Base-by-base conservation (phyloP, 31 red algal genomes). In the Porphyra umbilicalis region DNA sequence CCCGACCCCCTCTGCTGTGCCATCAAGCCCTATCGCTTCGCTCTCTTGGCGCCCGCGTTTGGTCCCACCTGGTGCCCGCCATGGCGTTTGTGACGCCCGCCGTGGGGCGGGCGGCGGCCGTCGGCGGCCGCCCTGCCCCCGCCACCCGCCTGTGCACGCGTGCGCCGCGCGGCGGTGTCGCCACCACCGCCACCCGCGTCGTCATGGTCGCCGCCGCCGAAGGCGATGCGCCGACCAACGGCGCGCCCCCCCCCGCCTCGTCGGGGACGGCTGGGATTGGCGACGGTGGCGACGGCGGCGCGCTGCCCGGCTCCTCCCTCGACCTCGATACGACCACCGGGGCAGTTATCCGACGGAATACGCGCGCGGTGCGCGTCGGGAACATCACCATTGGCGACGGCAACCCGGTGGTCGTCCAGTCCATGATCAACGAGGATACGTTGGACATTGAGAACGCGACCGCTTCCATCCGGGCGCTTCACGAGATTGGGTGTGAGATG, bases 341-440 rank as follows among this genome's bases (percentile, higher is more conserved):
- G 20, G 88, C 97, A 8, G 94, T 99, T 34, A 80, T 82, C 34
- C 92, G 98, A 20, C 90, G 98, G 5, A 78, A 90, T 42, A 95
- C 98, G 38, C 88, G 94, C 18, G 90, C 83, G 32, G 98, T 99
- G 33, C 88, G 81, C 74, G 98, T 99, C 34, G 98, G 98, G 14
- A 87, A 95, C 79, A 84, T 97, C 36, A 80, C 85, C 31, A 99
- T 99, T 77, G 98, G 98, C 39, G 98, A 88, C 74, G 68, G 33
- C 31, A 95, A 95, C 75, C 98, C 98, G 31, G 92, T 99, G 13
- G 92, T 95, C 0, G 91, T 99, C 75, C 98, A 99, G 83, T 89
- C 85, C 80, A 99, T 99, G 98, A 99, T 97, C 82, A 99, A 92
- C 39, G 89, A 92, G 77, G 98, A 99, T 82, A 99, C 98, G 34